Base-by-base conservation (phyloP, 1,284 basidiomycete species). In the Sanghuangporus weigelae region DNA sequence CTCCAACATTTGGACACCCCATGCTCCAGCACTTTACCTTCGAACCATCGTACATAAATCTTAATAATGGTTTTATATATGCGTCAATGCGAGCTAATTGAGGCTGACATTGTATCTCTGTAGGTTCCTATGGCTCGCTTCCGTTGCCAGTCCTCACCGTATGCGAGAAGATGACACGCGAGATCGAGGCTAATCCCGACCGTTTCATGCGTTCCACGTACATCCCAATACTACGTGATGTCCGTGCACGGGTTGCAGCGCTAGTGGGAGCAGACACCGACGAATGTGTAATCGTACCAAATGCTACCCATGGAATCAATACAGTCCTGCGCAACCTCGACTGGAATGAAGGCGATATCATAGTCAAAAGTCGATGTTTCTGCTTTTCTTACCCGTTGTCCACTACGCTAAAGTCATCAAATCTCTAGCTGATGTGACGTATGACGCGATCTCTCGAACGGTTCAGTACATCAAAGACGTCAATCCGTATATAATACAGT, bases 71-170 rank as follows among this genome's bases (percentile, higher is more conserved):
- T 83, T 10, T 42, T 38, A 3, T 48, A 57, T 23, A 11, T 23
- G 39, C 23, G 11, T 19, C 56, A 5, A 16, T 10, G 10, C 44
- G 39, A 3, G n/a, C 7, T 7, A 31, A 39, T 56, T 35, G 59
- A 36, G 36, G 31, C 50, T 58, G 19, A 38, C 23, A 2, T 31
- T 8, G 26, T 31, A 2, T 31, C 31, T 7, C 51, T 19, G 53
- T 7, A 89, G 88, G 88, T 3, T 86, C 87, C 0, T 92, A 85
- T 67, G 91, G 91, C 3, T 83, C 89, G 1, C 73, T 83, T 0
- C 89, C 91, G 0, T 73, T 76, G 1, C 83, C 85, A 7, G 88
- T 93, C 14, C 71, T 82, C 19, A 77, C 78, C 39, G 81, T 80
- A 21, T 80, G 78, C 68, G 74, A 79, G 36, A 73, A 77, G 31